A percentile compares a stretch with the other conserved stretches of the same genome.
phyloP scores from a whole-genome alignment of 176 grass and related monocot species.

The Musa schizocarpa region DNA sequence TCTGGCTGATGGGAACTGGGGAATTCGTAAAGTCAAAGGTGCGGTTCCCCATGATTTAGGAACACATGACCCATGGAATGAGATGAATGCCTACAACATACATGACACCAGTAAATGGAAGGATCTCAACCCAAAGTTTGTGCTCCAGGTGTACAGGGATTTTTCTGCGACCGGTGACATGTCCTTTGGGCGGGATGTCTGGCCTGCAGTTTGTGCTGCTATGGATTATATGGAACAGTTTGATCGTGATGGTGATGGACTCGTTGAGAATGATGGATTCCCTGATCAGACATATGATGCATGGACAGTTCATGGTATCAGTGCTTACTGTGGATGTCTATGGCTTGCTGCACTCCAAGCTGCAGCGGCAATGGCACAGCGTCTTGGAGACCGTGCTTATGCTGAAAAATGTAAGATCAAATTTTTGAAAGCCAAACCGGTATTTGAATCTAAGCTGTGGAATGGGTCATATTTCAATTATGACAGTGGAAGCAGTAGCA shows the following conservation, averaged over 20 bases:
- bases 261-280: slow-evolving; percentile 96
- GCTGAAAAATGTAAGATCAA: slow-evolving; percentile 77
- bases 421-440: slow-evolving; percentile 66
- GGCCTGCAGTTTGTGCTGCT: slow-evolving; percentile 80
- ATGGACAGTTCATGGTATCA: slow-evolving; percentile 82
- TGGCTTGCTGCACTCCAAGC: slow-evolving; percentile 94
- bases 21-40: slow-evolving; percentile 72
- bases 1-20: slow-evolving; percentile 86
- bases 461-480: slow-evolving; percentile 94
- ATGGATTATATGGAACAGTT: slow-evolving; percentile 97
- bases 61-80: slow-evolving; percentile 91
- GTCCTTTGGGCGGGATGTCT: slow-evolving; percentile 82
- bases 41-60: slow-evolving; percentile 95
- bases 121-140: slow-evolving; percentile 93
- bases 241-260: slow-evolving; percentile 66
- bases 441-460: slow-evolving; percentile 81
- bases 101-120: slow-evolving; percentile 99
- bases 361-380: slow-evolving; percentile 60
- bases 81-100: slow-evolving; percentile 98
- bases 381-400: slow-evolving; percentile 59
- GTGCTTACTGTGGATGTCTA: slow-evolving; percentile 87
- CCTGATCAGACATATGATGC: slow-evolving; percentile 98
- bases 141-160: slow-evolving; percentile 90
- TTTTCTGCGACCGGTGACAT: slow-evolving; percentile 69
- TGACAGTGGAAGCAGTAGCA: slow-evolving; percentile 69